Base-by-base conservation (phyloP, 805 yeast genomes). In the Komagataella populi region DNA sequence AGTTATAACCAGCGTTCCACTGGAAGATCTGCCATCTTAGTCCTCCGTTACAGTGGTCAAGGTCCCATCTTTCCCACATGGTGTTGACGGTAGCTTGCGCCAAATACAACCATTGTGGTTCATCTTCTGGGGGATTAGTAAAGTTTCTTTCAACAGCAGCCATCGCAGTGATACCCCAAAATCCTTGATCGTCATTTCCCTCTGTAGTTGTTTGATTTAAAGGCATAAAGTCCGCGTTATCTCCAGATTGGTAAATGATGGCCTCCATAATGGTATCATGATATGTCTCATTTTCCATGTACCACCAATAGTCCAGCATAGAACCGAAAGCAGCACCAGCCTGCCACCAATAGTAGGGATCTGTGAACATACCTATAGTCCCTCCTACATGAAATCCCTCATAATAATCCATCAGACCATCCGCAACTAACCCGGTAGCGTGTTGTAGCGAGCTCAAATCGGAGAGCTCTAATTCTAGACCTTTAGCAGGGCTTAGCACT, bases 171-270 rank as follows among this genome's bases (percentile, higher is more conserved):
- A 88, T 71, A 1, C 95, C 96, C 96, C 96, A 87, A 62, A 88
- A 84, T 0, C 87, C 95, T 68, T 87, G 96, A 72, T 87, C 96
- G 72, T 87, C 96, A 62, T 87, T 87, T 66, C 96, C 96, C 66
- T 87, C 95, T 2, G 93, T 81, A 6, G 83, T 74, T 8, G 88
- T 76, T 64, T 87, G 95, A 68, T 87, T 87, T 47, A 81, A 66
- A 2, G 96, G 96, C 59, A 87, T 74, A 65, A 83, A 88, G 65
- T 85, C 83, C 63, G 74, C 64, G 60, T 77, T 72, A 8, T 72
- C 67, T 55, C 87, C 87, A 20, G 73, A 78, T 66, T 87, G 96
- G 60, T 74, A 76, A 52, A 74, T 64, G 57, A 87, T 60, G 14
- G 93, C 88, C 10, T 73, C 69, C 59, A 76, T 76, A 53, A 88